A percentile compares a stretch with the other conserved stretches of the same genome.
Conservation (phyloP, 2,329 filamentous ascomycete genomes). For the Oidium heveae region DNA sequence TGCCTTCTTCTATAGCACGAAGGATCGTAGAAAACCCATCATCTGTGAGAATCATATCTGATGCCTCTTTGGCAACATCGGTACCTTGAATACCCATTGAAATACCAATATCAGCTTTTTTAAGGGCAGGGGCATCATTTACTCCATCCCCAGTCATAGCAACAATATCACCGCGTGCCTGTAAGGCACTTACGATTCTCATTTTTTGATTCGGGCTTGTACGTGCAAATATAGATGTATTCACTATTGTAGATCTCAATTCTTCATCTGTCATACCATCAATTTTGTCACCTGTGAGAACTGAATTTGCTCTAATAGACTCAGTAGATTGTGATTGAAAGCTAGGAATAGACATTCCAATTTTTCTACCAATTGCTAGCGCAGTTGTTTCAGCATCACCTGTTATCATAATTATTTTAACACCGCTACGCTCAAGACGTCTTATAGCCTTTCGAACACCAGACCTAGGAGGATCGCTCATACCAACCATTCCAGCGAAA, state of each 20-base stretch:
- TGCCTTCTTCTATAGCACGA: constrained; percentile 90
- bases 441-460: constrained; percentile 77
- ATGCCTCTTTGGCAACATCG: constrained; percentile 86
- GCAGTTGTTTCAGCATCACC: constrained; percentile 90
- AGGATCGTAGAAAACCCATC: constrained; percentile 84
- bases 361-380: constrained; percentile 72
- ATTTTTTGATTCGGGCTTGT: constrained; percentile 96
- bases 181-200: constrained; percentile 81
- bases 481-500: constrained; percentile 82
- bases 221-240: constrained; percentile 83
- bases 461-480: constrained; percentile 86
- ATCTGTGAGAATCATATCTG: constrained; percentile 81
- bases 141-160: constrained; percentile 98
- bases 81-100: constrained; percentile 90
- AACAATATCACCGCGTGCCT: constrained; percentile 82
- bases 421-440: constrained; percentile 73
- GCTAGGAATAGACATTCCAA: constrained; percentile 66
- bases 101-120: constrained; percentile 93
- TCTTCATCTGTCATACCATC: constrained; percentile 74
- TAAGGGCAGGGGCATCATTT: constrained; percentile 87
- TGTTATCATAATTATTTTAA: constrained; percentile 98
- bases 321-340: constrained; percentile 25
- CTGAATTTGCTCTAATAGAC: constrained; percentile 37
- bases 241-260: constrained; percentile 59
- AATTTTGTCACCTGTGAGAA: constrained; percentile 75